These are phyloP conservation scores for Tricholoma saponaceum DNA, from an alignment of 768 basidiomycete genomes.

Conservation along the genomic window DNA sequence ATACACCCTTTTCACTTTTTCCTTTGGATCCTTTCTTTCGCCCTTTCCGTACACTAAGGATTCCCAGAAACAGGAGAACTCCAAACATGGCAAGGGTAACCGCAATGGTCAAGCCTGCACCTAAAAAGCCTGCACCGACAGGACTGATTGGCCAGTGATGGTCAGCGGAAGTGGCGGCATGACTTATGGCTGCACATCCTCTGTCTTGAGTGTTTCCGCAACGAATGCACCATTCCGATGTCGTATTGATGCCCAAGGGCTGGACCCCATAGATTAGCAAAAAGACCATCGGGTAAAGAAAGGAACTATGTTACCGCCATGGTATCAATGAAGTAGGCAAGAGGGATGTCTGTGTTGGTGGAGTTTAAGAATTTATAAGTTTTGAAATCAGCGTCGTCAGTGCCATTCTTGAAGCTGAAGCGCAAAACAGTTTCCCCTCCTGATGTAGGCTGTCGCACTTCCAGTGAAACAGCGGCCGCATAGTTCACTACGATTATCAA, in stretches of 20 bases:
- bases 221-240: conserved; percentile 52
- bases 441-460: conserved; percentile 47
- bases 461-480: conserved; percentile 52
- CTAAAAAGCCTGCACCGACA: conserved; percentile 66
- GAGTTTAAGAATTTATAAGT: conserved; percentile 44
- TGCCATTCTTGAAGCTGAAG: conserved; percentile 71
- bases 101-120: conserved; percentile 51
- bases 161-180: conserved; percentile 28
- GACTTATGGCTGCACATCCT: conserved; percentile 48
- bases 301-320: conserved; percentile 23
- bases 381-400: conserved; percentile 39
- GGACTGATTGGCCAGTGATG: conserved; percentile 38
- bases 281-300: neutral
- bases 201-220: conserved; percentile 56
- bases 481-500: conserved; percentile 46
- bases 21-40: conserved; percentile 4
- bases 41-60: conserved; percentile 22
- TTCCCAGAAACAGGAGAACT: conserved; percentile 37
- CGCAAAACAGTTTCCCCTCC: conserved; percentile 50
- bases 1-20: conserved; percentile 5
- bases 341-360: conserved; percentile 43
- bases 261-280: conserved; percentile 19
- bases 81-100: conserved; percentile 34
- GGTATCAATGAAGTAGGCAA: conserved; percentile 45
- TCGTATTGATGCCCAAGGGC: conserved; percentile 48